Evolutionary conservation across 2,329 filamentous ascomycete species (phyloP), one percentile per base, ranked within the genome.

Genomic region (Colletotrichum sp.): DNA sequence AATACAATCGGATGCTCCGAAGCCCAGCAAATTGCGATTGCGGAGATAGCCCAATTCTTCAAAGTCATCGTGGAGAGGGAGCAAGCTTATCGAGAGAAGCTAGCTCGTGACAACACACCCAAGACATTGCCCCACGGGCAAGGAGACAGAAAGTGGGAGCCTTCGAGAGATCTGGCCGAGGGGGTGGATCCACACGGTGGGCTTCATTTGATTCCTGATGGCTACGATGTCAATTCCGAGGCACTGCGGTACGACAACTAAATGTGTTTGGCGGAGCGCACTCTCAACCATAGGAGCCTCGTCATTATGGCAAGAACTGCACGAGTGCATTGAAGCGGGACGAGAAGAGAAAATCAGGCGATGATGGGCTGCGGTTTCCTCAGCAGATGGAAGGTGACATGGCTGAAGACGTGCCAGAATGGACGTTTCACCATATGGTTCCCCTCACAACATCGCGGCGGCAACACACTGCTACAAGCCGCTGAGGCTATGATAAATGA

Each of bases 21-120:
- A 56, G 68, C 80, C 8, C 83, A 87, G 69, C 88, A 90, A 78
- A 79, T 86, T 52, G 84, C 87, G 55, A 82, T 92, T 8, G 85
- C 85, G 2, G 88, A 91, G 79, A 85, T 90, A 66, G 84, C 87
- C 3, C 85, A 87, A 48, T 91, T 92, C 79, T 92, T 91, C 84
- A 88, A 88, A 78, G 84, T 87, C 16, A 87, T 88, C 66, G 80
- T 91, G 1, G 88, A 90, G 77, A 84, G 89, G 22, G 88, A 89
- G 81, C 79, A 81, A 32, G 79, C 82, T 25, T 76, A 79, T 25
- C 79, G 79, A 39, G 79, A 81, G 60, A 77, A 78, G 48, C 76
- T 79, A 8, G 78, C 78, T 67, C 72, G 76, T 13, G 80, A 81
- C 18, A 55, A 71, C 25, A 39, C 22, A 7, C n/a, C 75, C 15